Base-by-base conservation (phyloP, 2,329 filamentous ascomycete species). In the Orbilia blumenaviensis region DNA sequence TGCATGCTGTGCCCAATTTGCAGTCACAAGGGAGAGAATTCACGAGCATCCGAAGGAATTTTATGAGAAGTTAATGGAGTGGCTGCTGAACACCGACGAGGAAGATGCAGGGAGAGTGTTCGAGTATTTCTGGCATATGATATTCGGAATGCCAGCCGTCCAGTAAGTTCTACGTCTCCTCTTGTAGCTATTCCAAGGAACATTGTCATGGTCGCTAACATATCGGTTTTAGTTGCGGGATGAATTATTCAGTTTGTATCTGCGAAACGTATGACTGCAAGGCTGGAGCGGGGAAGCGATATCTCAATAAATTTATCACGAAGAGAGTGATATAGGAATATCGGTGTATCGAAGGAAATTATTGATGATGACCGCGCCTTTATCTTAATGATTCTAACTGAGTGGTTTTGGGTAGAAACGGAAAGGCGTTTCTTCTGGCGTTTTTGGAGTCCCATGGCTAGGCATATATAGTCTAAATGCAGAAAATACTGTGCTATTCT, bases 1-100 rank as follows among this genome's bases (percentile, higher is more conserved):
- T 3, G 84, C 87, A n/a, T 90, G 89, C 80, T 90, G 89, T 81
- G 88, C 88, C 16, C 89, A 91, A 81, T 91, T 91, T 77, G 89
- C 87, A 0, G 86, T 90, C 5, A 87, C 87, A 2, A 83, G 85
- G 6, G 84, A 87, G 5, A 85, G 85, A 50, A 84, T 90, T 29
- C 83, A 80, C 6, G 81, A 82, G 50, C 83, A 87, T 34, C 84
- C 87, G 2, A 81, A 81, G 48, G 83, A 83, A 8, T 87, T 88
- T 72, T 91, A 90, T 78, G 79, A 87, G 14, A 84, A 84, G 41
- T 87, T 86, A 80, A 84, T 88, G 3, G 82, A 88, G 50, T 91
- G 89, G 89, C 78, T 90, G 42, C 88, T 88, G 1, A 82, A 85
- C 3, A 81, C 88, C 60, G 84, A 84, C 3, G 88, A 90, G 80